Percentiles rank a stretch among this genome's conserved stretches.
These are phyloP conservation scores for Suhomyces prunicola DNA, from an alignment of 805 yeast species.

Conservation along the genomic window DNA sequence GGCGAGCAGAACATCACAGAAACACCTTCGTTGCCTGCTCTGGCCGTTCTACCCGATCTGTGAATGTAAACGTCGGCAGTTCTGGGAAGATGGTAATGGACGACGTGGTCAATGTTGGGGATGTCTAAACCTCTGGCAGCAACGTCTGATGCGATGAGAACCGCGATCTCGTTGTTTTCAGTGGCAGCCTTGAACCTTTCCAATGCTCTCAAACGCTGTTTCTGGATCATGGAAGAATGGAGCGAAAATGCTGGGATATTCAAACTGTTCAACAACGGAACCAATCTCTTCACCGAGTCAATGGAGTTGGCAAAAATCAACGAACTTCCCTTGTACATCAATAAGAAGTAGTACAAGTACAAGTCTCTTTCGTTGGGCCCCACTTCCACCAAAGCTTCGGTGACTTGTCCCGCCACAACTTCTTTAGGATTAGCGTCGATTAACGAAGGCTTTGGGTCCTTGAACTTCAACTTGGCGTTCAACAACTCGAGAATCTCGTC, in stretches of 20 bases:
- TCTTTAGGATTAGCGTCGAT: conserved; percentile 87
- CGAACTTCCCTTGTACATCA: conserved; percentile 85
- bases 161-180: conserved; percentile 48
- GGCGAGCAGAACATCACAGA: conserved; percentile 91
- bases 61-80: conserved; percentile 93
- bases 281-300: conserved; percentile 85
- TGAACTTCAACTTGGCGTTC: conserved; percentile 67
- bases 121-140: conserved; percentile 98
- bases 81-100: conserved; percentile 93
- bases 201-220: conserved; percentile 80
- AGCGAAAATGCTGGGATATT: conserved; percentile 70
- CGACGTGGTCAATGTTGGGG: conserved; percentile 85
- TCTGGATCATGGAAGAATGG: conserved; percentile 94
- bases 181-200: conserved; percentile 71
- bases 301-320: conserved; percentile 93
- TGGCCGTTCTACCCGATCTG: conserved; percentile 97
- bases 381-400: conserved; percentile 90
- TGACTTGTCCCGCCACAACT: conserved; percentile 66
- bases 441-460: conserved; percentile 60
- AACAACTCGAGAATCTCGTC: conserved; percentile 66
- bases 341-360: conserved; percentile 79
- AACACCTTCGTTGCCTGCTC: conserved; percentile 94
- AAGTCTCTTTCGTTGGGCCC: conserved; percentile 86
- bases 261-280: conserved; percentile 69
- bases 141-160: conserved; percentile 90